Base-by-base conservation (phyloP, 345 rosid species). In the Linum lewisii region DNA sequence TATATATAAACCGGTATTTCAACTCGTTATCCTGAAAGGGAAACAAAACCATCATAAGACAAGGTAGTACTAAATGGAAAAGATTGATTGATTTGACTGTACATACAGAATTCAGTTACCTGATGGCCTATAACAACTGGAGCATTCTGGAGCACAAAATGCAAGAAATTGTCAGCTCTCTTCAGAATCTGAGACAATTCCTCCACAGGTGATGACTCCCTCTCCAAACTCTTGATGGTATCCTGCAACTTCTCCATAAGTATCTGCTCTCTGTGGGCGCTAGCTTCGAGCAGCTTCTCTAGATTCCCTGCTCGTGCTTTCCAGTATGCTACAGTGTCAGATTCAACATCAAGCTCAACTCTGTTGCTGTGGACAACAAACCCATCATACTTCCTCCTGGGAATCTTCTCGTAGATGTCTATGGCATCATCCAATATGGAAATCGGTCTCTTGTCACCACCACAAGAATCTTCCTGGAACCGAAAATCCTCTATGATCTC, bases 41-140 rank as follows among this genome's bases (percentile, higher is more conserved):
- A 49, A 51, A 3, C 47, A 42, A 9, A 42, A 42, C 47, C 47
- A 32, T 16, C 6, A 34, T 5, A 54, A 47, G 54, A 62, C 21
- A 13, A 71, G 51, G 50, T 58, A 49, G 57, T 4, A 58, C n/a
- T n/a, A 61, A 29, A 64, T 63, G 3, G 54, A 6, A 26, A 19
- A 38, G 55, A 54, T 23, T 24, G 22, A 42, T 11, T 42, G 47
- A 42, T 0, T n/a, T 29, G 34, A 29, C 34, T 3, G 34, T 3
- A 29, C 34, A 3, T 1, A 29, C 7, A 34, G 38, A 34, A 34
- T 42, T 16, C 47, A 7, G 57, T 24, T 75, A 87, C 97, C 87
- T 88, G 98, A 79, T 92, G 97, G 0, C 98, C 97, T 29, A 88
- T 86, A 51, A 88, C 96, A 62, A 92, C 81, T 7, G 98, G 96